These are phyloP conservation scores for Nymphaea thermarum DNA, from an alignment of 164 flowering plant genomes.

Conservation along the genomic window DNA sequence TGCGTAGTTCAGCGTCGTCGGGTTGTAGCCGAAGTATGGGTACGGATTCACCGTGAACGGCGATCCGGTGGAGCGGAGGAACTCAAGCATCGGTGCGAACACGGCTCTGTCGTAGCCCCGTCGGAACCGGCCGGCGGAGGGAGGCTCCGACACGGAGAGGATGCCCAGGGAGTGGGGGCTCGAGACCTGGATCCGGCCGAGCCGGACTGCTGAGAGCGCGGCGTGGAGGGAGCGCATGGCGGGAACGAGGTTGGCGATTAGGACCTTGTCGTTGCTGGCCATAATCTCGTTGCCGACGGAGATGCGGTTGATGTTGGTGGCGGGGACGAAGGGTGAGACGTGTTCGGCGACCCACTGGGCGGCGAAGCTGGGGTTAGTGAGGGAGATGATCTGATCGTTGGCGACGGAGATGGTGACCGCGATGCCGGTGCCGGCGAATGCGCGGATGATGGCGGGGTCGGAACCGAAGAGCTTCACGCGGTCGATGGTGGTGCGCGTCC, in stretches of 20 bases:
- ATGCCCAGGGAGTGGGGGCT: constrained; percentile 67
- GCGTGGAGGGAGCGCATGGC: constrained; percentile 54
- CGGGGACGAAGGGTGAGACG: constrained; percentile 48
- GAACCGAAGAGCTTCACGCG: constrained; percentile 59
- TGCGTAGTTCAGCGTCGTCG: constrained; percentile 22
- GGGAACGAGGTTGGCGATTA: constrained; percentile 35
- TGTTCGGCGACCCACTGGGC: constrained; percentile 38
- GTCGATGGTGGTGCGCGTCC: constrained; percentile 41
- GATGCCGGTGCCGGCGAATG: constrained; percentile 61
- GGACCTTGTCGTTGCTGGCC: constrained; percentile 19
- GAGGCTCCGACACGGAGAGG: constrained; percentile 31
- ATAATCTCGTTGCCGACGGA: constrained; percentile 63
- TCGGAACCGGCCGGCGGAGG: constrained; percentile 51
- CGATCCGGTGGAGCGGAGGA: constrained; percentile 43
- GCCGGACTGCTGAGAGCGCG: constrained; percentile 38
- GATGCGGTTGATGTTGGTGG: constrained; percentile 36
- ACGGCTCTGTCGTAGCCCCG: constrained; percentile 28
- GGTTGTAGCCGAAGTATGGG: constrained; percentile 50
- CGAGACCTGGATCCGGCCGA: constrained; percentile 44
- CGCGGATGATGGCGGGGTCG: constrained; percentile 55
- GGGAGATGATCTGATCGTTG: constrained; percentile 47
- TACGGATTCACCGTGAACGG: constrained; percentile 76
- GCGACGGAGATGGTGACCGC: constrained; percentile 43
- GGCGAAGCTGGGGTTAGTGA: constrained; percentile 28
- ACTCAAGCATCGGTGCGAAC: constrained; percentile 48